These are phyloP conservation scores for Mycena leptocephala DNA, from an alignment of 768 basidiomycete genomes.

Conservation along the genomic window DNA sequence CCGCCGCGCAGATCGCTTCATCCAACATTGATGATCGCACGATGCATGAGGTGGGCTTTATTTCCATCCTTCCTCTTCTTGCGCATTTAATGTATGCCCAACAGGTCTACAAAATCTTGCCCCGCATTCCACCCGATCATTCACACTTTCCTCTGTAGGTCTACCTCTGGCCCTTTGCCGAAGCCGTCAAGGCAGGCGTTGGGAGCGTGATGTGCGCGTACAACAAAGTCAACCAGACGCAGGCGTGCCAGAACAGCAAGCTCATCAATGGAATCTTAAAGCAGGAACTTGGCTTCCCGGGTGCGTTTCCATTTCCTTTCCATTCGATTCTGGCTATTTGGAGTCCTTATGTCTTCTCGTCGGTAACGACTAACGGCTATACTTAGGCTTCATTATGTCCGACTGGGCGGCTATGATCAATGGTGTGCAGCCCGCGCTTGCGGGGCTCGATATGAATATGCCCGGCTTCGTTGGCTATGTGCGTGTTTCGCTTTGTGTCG, in stretches of 20 bases:
- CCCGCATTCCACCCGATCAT: too few relatives aligned
- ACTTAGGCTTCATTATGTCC: conserved; percentile 38
- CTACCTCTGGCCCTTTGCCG: conserved; percentile 45
- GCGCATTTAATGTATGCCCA: conserved; percentile 13
- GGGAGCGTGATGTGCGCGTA: conserved; percentile 48
- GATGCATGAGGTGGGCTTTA: conserved; percentile 46
- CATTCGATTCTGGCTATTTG: too few relatives aligned
- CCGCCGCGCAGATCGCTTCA: conserved; percentile 25
- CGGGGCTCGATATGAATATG: conserved; percentile 39
- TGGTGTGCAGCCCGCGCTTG: conserved; percentile 36
- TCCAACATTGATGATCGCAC: conserved; percentile 62
- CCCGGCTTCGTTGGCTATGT: conserved; percentile 54
- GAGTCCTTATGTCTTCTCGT: too few relatives aligned
- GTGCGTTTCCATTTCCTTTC: conserved; percentile 18
- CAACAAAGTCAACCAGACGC: conserved; percentile 60
- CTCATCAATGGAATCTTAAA: conserved; percentile 62
- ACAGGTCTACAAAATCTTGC: too few relatives aligned
- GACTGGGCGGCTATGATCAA: conserved; percentile 65
- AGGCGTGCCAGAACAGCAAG: conserved; percentile 63
- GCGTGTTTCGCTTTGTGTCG: not conserved
- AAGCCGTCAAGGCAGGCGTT: conserved; percentile 52
- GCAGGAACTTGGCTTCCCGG: conserved; percentile 66
- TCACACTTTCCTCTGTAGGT: conserved; percentile 23
- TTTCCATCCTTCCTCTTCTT: conserved; percentile 41
- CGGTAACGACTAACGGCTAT: not conserved